Percentiles rank a stretch among this genome's conserved stretches.
phyloP scores from a whole-genome alignment of 768 basidiomycete species.

The Calocybe cyanea region DNA sequence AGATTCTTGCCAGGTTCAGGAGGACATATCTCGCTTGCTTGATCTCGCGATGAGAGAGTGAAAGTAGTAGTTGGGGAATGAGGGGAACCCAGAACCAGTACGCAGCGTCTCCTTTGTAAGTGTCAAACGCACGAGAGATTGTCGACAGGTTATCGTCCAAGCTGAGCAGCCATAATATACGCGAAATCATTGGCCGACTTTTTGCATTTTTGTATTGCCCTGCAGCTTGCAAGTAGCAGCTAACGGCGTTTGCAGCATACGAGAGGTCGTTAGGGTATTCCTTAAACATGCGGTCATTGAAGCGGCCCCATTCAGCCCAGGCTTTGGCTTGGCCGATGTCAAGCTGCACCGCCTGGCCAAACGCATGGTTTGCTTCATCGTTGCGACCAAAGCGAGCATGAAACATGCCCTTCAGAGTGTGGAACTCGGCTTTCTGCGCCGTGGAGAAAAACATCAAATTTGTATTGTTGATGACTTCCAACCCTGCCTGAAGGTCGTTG shows the following conservation, averaged over 20 bases:
- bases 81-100: slow-evolving; percentile 99
- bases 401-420: slow-evolving; percentile 98
- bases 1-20: slow-evolving; percentile 83
- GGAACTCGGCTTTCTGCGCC: slow-evolving; percentile 96
- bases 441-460: slow-evolving; percentile 97
- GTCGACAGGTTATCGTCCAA: slow-evolving; percentile 76
- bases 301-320: slow-evolving; percentile 98
- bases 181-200: slow-evolving; percentile 83
- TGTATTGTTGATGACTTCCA: slow-evolving; percentile 99
- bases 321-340: slow-evolving; percentile 94
- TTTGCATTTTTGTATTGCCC: slow-evolving; percentile 94
- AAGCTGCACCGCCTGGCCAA: slow-evolving; percentile 93
- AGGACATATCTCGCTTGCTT: slow-evolving; percentile 90
- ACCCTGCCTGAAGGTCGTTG: slow-evolving; percentile 86
- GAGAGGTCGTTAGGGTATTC: slow-evolving; percentile 71
- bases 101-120: slow-evolving; percentile 93
- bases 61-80: slow-evolving; percentile 89
- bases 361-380: slow-evolving; percentile 89
- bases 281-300: slow-evolving; percentile 90
- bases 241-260: slow-evolving; percentile 87
- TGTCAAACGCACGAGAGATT: slow-evolving; percentile 82
- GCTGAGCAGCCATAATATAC: slow-evolving; percentile 95
- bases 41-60: slow-evolving; percentile 87
- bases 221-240: slow-evolving; percentile 96
- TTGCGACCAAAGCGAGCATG: slow-evolving; percentile 80